Evolutionary conservation across 2,329 filamentous ascomycete genomes (phyloP).

Genomic region (Paramyrothecium sp.): DNA sequence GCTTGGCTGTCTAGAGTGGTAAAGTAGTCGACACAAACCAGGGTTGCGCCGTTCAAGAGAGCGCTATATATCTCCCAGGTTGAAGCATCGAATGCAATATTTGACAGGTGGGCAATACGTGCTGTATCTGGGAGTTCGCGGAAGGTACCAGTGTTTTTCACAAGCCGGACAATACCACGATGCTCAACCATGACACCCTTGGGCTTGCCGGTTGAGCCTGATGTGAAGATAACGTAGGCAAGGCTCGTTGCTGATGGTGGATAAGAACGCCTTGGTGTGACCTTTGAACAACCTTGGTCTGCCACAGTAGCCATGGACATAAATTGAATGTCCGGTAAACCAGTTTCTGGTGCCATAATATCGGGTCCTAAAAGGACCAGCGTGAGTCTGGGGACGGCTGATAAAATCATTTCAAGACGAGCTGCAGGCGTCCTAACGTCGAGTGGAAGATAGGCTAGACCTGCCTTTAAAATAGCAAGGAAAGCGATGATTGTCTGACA

Average conservation of each 20-base stretch:
- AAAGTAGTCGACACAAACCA: conserved; percentile 10
- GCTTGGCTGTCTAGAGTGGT: conserved; percentile 5
- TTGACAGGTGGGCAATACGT: conserved; percentile 7
- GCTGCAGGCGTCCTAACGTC: conserved; percentile 10
- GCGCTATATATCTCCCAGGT: conserved; percentile 4
- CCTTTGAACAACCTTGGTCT: not conserved
- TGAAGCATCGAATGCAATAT: conserved; percentile 12
- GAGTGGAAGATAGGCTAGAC: conserved; percentile 13
- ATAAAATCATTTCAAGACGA: conserved; percentile 9
- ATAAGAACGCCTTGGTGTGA: not conserved
- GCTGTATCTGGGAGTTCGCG: not conserved
- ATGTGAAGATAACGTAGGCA: conserved; percentile 5
- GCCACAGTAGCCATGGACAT: not conserved
- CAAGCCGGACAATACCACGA: conserved; percentile 1
- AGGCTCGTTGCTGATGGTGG: conserved; percentile 1
- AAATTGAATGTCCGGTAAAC: too few species aligned
- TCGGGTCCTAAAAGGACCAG: conserved; percentile 5
- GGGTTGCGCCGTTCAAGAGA: conserved; percentile 7
- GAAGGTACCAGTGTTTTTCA: not conserved
- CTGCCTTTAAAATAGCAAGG: conserved; percentile 13
- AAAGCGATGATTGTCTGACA: conserved; percentile 10
- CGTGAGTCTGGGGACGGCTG: not conserved
- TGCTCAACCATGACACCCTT: conserved; percentile 15
- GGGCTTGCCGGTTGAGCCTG: conserved; percentile 5
- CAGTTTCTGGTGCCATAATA: not conserved